Percentiles rank a stretch among this genome's conserved stretches.
Conservation (phyloP, 2,329 filamentous ascomycete genomes). For the Ploettnerulaceae sp. region DNA sequence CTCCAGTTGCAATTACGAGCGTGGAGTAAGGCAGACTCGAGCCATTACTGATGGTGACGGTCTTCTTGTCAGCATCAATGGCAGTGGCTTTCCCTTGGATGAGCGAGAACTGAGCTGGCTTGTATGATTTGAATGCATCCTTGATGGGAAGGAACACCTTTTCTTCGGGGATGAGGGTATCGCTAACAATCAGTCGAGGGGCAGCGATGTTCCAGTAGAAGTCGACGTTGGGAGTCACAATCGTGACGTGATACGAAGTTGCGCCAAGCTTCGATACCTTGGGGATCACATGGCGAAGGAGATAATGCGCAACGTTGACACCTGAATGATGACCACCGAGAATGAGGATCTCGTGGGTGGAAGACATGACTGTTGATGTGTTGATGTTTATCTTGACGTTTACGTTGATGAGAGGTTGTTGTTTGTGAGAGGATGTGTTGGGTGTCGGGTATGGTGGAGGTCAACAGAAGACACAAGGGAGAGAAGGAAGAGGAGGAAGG, state of each 20-base stretch:
- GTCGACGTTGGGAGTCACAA: constrained; percentile 48
- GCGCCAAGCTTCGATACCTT: constrained; percentile 20
- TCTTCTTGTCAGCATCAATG: constrained; percentile 41
- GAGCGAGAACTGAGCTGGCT: constrained; percentile 43
- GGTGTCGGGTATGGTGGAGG: too few relatives aligned
- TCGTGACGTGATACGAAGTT: constrained; percentile 44
- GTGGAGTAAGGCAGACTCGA: constrained; percentile 41
- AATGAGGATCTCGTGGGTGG: constrained; percentile 39
- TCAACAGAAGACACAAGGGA: too few relatives aligned
- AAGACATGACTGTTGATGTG: neutral
- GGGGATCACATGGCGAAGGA: constrained; percentile 46
- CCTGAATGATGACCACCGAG: constrained; percentile 49
- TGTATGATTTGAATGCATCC: constrained; percentile 47
- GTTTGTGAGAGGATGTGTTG: too few relatives aligned
- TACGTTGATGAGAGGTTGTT: too few relatives aligned
- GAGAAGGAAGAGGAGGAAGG: too few relatives aligned
- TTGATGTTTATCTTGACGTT: neutral
- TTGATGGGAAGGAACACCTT: constrained; percentile 46
- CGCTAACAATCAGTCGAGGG: constrained; percentile 47
- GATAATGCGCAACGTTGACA: constrained; percentile 45
- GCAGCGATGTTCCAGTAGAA: constrained; percentile 51
- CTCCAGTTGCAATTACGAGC: constrained; percentile 50
- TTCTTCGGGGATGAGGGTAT: constrained; percentile 41
- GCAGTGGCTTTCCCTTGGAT: constrained; percentile 45
- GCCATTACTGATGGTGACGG: constrained; percentile 37